phyloP scores from a whole-genome alignment of 768 basidiomycete genomes.

The Lactarius hatsudake region DNA sequence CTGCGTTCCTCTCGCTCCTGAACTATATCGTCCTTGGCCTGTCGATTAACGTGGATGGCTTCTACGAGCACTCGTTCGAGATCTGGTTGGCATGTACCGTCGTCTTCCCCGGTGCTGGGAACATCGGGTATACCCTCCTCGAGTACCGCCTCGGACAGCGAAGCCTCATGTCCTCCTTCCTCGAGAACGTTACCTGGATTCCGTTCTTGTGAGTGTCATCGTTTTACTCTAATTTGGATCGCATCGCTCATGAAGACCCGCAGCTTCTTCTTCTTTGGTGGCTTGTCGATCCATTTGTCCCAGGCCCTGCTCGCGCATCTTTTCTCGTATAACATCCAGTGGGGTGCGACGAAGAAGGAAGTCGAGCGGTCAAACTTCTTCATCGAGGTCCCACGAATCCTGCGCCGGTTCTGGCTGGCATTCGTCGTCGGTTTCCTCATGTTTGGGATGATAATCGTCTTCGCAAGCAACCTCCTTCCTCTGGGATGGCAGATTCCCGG shows the following conservation, averaged over 20 bases:
- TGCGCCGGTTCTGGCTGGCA: constrained; percentile 72
- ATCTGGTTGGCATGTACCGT: constrained; percentile 73
- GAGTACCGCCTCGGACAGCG: constrained; percentile 66
- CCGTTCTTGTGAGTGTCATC: constrained; percentile 68
- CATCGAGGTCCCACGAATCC: constrained; percentile 82
- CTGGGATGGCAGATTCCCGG: constrained; percentile 61
- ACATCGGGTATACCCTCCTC: constrained; percentile 62
- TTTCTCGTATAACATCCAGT: constrained; percentile 56
- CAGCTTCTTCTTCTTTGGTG: constrained; percentile 56
- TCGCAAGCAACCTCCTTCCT: constrained; percentile 56
- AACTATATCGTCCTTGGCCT: constrained; percentile 72
- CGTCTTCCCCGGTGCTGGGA: constrained; percentile 67
- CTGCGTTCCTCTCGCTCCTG: constrained; percentile 57
- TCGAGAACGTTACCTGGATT: constrained; percentile 64
- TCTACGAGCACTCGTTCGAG: constrained; percentile 69
- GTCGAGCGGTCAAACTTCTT: constrained; percentile 89
- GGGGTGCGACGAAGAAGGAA: constrained; percentile 71
- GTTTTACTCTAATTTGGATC: constrained; percentile 6
- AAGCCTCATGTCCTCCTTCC: constrained; percentile 45
- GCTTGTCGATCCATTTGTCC: constrained; percentile 52
- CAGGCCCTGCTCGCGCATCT: constrained; percentile 54
- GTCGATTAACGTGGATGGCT: constrained; percentile 60
- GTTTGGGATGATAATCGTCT: constrained; percentile 54
- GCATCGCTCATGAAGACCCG: background rate
- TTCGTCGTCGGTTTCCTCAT: constrained; percentile 52